These are phyloP conservation scores for Calophaca sinica DNA, from an alignment of 306 rosid species.

Conservation along the genomic window DNA sequence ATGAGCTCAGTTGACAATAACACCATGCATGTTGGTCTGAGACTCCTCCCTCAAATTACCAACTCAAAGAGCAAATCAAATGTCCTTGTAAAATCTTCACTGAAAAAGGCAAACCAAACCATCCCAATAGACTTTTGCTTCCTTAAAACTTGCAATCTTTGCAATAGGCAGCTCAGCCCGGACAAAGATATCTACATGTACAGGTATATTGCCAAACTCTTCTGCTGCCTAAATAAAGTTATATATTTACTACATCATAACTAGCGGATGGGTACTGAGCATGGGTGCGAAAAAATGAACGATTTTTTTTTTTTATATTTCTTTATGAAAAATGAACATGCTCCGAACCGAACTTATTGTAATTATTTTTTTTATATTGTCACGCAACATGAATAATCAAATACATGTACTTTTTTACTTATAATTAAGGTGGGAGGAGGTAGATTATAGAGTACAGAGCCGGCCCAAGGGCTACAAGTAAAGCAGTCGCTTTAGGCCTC, in stretches of 20 bases:
- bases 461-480: too few species aligned
- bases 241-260: background rate
- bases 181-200: slow-evolving; percentile 66
- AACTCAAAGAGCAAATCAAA: slow-evolving; percentile 45
- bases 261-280: too few species aligned
- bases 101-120: slow-evolving; percentile 42
- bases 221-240: background rate
- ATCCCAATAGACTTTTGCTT: slow-evolving; percentile 46
- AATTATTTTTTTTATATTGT: too few species aligned
- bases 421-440: too few species aligned
- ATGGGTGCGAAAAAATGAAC: too few species aligned
- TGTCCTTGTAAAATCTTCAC: slow-evolving; percentile 50
- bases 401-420: too few species aligned
- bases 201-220: slow-evolving; percentile 45
- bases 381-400: too few species aligned
- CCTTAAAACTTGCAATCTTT: slow-evolving; percentile 56
- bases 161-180: slow-evolving; percentile 51
- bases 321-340: too few species aligned
- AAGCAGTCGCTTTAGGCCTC: too few species aligned
- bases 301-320: too few species aligned
- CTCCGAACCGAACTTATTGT: too few species aligned
- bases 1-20: slow-evolving; percentile 12
- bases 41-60: slow-evolving; percentile 49
- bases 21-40: slow-evolving; percentile 52
- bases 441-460: too few species aligned